Conservation (phyloP, 805 yeast species). For the Pichia californica region DNA sequence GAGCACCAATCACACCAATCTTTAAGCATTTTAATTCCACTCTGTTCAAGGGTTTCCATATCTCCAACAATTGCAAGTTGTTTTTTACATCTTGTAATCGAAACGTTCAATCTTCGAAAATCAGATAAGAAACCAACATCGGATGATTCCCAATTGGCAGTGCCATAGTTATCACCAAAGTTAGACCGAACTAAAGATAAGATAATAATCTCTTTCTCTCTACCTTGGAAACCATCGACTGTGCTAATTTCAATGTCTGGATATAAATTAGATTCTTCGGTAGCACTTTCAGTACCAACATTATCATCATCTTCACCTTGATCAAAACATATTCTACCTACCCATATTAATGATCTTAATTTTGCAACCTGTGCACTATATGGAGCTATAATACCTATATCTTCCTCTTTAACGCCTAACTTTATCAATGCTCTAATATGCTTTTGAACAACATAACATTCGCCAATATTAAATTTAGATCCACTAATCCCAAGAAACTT, state of each 20-base stretch:
- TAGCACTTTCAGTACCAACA: not conserved
- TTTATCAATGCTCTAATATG: conserved; percentile 49
- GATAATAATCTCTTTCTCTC: conserved; percentile 85
- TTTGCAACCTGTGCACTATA: conserved; percentile 79
- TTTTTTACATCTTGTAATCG: conserved; percentile 83
- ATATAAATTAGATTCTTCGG: conserved; percentile 27
- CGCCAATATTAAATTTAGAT: conserved; percentile 76
- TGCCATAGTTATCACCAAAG: conserved; percentile 8
- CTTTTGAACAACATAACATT: conserved; percentile 51
- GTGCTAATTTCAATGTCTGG: conserved; percentile 71
- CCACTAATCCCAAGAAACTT: conserved; percentile 18
- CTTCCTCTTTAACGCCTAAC: conserved; percentile 45
- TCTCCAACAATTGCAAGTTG: conserved; percentile 87
- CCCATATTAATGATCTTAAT: conserved; percentile 41
- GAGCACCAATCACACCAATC: conserved; percentile 70
- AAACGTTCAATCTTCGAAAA: conserved; percentile 78
- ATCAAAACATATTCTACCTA: conserved; percentile 12
- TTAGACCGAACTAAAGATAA: conserved; percentile 81
- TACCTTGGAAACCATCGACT: conserved; percentile 94
- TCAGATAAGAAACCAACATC: conserved; percentile 83
- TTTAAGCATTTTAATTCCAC: conserved; percentile 43
- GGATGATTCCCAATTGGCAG: conserved; percentile 23
- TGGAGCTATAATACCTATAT: conserved; percentile 86
- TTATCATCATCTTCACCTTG: conserved; percentile 10
- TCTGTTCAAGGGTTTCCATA: conserved; percentile 54